Evolutionary conservation across 352 stramenopile species (phyloP), one percentile per base, ranked within the genome.

Genomic region (Globisporangium acanthophoron): DNA sequence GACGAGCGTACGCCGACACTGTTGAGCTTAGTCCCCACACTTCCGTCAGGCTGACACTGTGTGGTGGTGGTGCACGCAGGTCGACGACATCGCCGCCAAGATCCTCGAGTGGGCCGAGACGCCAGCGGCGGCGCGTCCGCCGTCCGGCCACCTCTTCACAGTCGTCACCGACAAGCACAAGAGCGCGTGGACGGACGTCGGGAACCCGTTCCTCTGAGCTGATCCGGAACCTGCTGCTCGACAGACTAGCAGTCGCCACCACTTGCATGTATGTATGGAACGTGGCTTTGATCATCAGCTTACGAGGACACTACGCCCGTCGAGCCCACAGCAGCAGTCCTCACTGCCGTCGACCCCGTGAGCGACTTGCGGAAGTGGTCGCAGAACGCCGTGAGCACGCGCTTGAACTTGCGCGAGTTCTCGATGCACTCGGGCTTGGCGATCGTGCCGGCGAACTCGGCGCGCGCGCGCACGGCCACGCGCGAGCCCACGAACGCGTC

Each of bases 361-460:
- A 88, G 55, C 15, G 67, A 80, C 65, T 84, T 82, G 51, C 80
- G 80, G 56, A 90, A 90, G 56, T 92, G 82, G 48, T 87, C 78
- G 60, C 82, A 92, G 57, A 92, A 92, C 39, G 80, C 68, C 35
- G 70, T 79, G 15, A 92, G 63, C 27, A 89, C 80, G 37, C 82
- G 82, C 44, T 84, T 87, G 52, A 92, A 92, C 58, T 92, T 92
- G 66, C 80, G 80, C 55, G 80, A 69, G 54, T 92, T 89, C 58
- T 90, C 78, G 18, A 84, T 69, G 46, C 80, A 89, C 20, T 81
- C 72, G 33, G 69, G 71, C 35, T 74, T 75, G 9, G 70, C 81
- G 61, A 92, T 87, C 37, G 68, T 85, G 13, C 54, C 70, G 5
- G 74, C 63, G 49, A 92, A 90, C 47, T 90, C 80, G 21, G 50